Percentiles rank a stretch among this genome's conserved stretches.
Conservation (phyloP, 192 early-diverging fungal species). For the Coemansia reversa region DNA sequence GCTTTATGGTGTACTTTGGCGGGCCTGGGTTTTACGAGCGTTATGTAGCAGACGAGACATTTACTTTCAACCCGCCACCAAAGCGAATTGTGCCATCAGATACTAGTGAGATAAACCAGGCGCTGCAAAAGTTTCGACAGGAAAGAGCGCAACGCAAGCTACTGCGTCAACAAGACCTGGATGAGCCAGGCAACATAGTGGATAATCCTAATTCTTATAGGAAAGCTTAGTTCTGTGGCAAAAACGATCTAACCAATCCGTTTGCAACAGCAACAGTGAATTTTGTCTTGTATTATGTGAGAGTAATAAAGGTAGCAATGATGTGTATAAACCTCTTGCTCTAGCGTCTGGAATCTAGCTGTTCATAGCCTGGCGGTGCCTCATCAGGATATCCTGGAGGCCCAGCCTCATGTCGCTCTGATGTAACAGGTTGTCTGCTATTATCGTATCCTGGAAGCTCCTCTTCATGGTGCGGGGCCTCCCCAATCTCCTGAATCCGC, state of each 20-base stretch:
- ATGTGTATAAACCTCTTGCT: not conserved
- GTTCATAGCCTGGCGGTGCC: constrained; percentile 44
- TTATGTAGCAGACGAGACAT: constrained; percentile 49
- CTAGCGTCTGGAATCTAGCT: constrained; percentile 5
- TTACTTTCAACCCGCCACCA: constrained; percentile 44
- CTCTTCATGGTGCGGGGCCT: constrained; percentile 40
- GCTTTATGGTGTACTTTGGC: constrained; percentile 55
- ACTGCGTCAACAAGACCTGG: constrained; percentile 28
- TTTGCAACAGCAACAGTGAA: not conserved
- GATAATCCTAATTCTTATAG: not conserved
- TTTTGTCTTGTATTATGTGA: constrained; percentile 5
- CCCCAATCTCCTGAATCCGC: constrained; percentile 34
- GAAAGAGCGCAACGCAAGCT: constrained; percentile 21
- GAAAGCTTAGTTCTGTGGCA: constrained; percentile 3
- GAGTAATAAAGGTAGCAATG: not conserved
- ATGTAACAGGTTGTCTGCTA: not conserved
- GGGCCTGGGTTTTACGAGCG: constrained; percentile 52
- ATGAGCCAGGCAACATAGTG: constrained; percentile 10
- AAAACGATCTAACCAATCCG: not conserved
- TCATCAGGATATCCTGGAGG: constrained; percentile 30
- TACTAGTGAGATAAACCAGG: constrained; percentile 14
- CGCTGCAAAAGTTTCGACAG: constrained; percentile 16
- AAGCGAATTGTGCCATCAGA: constrained; percentile 37
- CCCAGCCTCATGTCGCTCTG: constrained; percentile 3
- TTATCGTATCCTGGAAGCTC: constrained; percentile 42